phyloP scores from a whole-genome alignment of 1,284 basidiomycete genomes.

The Laetiporus sulphureus region DNA sequence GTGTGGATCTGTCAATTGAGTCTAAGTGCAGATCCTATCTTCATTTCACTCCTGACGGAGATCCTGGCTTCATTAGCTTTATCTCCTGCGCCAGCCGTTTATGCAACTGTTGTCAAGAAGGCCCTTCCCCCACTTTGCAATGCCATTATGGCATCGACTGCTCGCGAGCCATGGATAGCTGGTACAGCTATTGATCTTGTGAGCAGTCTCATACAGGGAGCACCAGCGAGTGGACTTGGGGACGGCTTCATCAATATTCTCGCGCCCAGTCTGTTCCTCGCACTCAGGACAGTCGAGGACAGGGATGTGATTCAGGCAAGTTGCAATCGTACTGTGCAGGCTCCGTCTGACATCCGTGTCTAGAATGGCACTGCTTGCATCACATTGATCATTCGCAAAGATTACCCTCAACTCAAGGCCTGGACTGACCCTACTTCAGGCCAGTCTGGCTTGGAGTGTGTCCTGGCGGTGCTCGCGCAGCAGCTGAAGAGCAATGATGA shows the following conservation, averaged over 20 bases:
- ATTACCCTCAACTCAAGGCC: constrained; percentile 69
- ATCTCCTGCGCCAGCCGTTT: constrained; percentile 51
- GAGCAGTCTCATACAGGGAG: constrained; percentile 62
- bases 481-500: constrained; percentile 75
- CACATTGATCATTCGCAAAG: constrained; percentile 84
- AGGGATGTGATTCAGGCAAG: constrained; percentile 78
- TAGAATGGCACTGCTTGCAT: constrained; percentile 82
- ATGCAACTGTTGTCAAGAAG: constrained; percentile 65
- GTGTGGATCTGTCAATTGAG: not conserved
- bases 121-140: constrained; percentile 68
- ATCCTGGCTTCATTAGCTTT: constrained; percentile 69
- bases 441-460: constrained; percentile 67
- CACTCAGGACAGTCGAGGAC: constrained; percentile 65
- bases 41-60: constrained; percentile 82
- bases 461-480: constrained; percentile 70
- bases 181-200: constrained; percentile 80
- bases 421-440: constrained; percentile 65
- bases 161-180: constrained; percentile 63
- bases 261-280: constrained; percentile 70
- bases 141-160: constrained; percentile 52
- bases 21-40: constrained; percentile 78
- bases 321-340: not conserved
- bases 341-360: not conserved
- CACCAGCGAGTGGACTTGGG: constrained; percentile 61
- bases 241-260: constrained; percentile 71